Conservation (phyloP, 2,329 filamentous ascomycete species). For the Talaromyces atroroseus region DNA sequence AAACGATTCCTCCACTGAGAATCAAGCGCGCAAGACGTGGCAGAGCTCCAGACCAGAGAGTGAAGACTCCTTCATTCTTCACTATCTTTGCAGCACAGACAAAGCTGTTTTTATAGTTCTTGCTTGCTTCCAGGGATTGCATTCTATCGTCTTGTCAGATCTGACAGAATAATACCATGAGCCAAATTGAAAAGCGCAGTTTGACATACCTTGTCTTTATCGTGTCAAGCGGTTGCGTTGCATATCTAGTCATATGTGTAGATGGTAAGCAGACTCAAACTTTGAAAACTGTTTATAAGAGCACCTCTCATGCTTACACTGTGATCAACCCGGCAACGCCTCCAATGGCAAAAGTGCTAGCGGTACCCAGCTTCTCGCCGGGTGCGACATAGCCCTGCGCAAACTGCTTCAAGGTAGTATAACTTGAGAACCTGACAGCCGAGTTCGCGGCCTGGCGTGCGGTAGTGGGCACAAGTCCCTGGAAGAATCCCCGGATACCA, state of each 20-base stretch:
- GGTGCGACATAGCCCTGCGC: constrained; percentile 89
- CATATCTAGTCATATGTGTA: constrained; percentile 34
- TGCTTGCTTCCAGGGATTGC: constrained; percentile 86
- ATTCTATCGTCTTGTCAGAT: constrained; percentile 51
- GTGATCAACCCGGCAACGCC: constrained; percentile 86
- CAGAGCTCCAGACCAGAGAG: constrained; percentile 90
- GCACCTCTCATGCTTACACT: constrained; percentile 59
- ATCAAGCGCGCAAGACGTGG: constrained; percentile 79
- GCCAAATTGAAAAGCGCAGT: not conserved
- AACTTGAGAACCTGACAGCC: constrained; percentile 83
- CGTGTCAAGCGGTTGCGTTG: constrained; percentile 72
- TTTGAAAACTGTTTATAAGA: not conserved
- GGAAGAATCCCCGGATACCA: constrained; percentile 88
- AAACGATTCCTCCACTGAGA: constrained; percentile 92
- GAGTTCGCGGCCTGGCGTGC: constrained; percentile 92
- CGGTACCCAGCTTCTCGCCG: constrained; percentile 84
- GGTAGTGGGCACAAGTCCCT: constrained; percentile 92
- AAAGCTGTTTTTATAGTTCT: constrained; percentile 79
- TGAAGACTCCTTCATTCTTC: constrained; percentile 80
- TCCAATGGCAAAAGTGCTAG: constrained; percentile 86
- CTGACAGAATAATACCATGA: constrained; percentile 8
- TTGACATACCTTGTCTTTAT: constrained; percentile 70
- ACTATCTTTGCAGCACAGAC: constrained; percentile 78
- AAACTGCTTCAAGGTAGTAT: constrained; percentile 83
- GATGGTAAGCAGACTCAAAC: not conserved